Evolutionary conservation across 2,329 filamentous ascomycete species (phyloP).

Genomic region (Pezicula rhizophila): DNA sequence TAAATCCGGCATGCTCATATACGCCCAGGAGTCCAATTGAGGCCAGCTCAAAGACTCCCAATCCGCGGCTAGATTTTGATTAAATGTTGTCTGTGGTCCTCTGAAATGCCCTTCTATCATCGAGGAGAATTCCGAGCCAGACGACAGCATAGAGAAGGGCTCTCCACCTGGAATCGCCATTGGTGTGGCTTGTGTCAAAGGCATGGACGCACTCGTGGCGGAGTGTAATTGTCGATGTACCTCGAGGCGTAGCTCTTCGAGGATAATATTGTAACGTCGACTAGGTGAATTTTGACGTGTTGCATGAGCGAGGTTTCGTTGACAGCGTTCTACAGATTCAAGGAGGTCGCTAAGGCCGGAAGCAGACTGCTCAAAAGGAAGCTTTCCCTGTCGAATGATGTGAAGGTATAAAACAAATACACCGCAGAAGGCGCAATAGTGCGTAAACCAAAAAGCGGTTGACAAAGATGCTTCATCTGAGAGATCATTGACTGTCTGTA

Average conservation of each 20-base stretch:
- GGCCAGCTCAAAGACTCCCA: too few relatives aligned
- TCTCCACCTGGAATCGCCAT: too few relatives aligned
- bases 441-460: constrained; percentile 33
- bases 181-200: too few relatives aligned
- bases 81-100: too few relatives aligned
- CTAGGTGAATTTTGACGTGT: constrained; percentile 4
- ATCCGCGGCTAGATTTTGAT: too few relatives aligned
- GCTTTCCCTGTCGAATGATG: constrained; percentile 33
- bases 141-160: too few relatives aligned
- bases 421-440: constrained; percentile 48
- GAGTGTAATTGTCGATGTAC: constrained; percentile 2
- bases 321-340: not conserved
- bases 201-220: too few relatives aligned
- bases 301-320: constrained; percentile 18
- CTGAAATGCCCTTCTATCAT: too few relatives aligned
- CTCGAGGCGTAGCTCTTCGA: constrained; percentile 30
- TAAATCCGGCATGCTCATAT: too few relatives aligned
- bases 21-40: too few relatives aligned
- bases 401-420: constrained; percentile 48
- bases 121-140: too few relatives aligned
- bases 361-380: not conserved
- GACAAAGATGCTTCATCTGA: constrained; percentile 32
- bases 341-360: too few relatives aligned
- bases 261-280: constrained; percentile 33
- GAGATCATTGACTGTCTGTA: constrained; percentile 37